A percentile compares a stretch with the other conserved stretches of the same genome.
Conservation (phyloP, 2,329 filamentous ascomycete species). For the Diaporthe citriasiana region DNA sequence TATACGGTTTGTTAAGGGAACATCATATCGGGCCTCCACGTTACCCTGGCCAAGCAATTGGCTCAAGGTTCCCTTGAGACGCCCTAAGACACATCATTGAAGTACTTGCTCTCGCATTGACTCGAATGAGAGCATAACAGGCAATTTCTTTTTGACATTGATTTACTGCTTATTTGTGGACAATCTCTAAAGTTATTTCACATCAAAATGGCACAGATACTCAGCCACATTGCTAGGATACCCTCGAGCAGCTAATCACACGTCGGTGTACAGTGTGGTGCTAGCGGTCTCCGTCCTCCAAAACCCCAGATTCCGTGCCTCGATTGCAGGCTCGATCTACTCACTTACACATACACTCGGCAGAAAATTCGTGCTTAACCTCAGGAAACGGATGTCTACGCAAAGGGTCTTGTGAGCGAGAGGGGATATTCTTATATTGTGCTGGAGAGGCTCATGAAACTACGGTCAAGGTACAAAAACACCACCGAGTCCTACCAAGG, state of each 20-base stretch:
- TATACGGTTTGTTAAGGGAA: neutral
- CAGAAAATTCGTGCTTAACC: no score
- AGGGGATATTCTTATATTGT: no score
- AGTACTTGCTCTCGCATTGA: no score
- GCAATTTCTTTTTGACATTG: no score
- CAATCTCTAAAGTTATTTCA: neutral
- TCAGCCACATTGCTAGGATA: neutral
- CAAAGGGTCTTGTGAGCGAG: neutral
- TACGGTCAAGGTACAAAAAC: fast-evolving
- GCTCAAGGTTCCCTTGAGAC: no score
- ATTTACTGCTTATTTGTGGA: neutral
- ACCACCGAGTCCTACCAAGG: neutral
- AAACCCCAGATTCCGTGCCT: no score
- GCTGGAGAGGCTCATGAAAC: neutral
- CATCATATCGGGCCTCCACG: no score
- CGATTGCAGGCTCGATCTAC: neutral
- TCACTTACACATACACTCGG: no score
- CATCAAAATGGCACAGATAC: neutral
- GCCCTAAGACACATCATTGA: no score
- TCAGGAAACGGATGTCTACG: no score
- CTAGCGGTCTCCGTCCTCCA: neutral
- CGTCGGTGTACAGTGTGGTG: neutral
- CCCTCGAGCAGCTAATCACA: neutral
- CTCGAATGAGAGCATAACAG: no score
- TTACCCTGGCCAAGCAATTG: no score